Percentiles rank a stretch among this genome's conserved stretches.
phyloP scores from a whole-genome alignment of 768 basidiomycete genomes.

The Kwoniella sp. region DNA sequence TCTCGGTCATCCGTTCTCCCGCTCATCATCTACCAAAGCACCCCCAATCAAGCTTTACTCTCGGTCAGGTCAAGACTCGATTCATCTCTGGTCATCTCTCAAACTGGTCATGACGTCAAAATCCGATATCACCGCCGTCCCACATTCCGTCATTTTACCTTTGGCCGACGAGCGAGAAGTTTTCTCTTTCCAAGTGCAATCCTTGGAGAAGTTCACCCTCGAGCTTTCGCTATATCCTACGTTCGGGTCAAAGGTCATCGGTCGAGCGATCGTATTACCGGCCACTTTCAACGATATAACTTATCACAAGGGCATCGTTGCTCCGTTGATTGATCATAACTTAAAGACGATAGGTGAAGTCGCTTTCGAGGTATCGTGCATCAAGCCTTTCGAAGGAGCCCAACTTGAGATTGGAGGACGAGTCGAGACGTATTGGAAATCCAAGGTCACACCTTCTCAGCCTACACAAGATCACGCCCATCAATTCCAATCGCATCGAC shows the following conservation, averaged over 20 bases:
- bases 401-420: constrained; percentile 92
- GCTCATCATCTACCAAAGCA: constrained; percentile 51
- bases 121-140: constrained; percentile 78
- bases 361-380: constrained; percentile 80
- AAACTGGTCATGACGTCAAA: constrained; percentile 94
- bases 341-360: constrained; percentile 94
- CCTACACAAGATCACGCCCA: constrained; percentile 57
- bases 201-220: constrained; percentile 70
- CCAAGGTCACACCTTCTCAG: constrained; percentile 61
- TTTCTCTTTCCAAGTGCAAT: constrained; percentile 83
- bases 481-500: constrained; percentile 55
- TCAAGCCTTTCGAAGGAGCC: constrained; percentile 86
- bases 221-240: constrained; percentile 96
- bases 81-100: constrained; percentile 66
- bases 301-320: constrained; percentile 55
- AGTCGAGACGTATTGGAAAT: constrained; percentile 99
- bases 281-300: constrained; percentile 65
- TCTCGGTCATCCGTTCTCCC: constrained; percentile 68
- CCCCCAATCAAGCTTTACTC: constrained; percentile 61
- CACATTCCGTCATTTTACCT: constrained; percentile 86
- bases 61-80: constrained; percentile 52
- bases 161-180: constrained; percentile 68
- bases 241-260: constrained; percentile 95
- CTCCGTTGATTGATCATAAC: constrained; percentile 85
- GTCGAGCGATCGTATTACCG: constrained; percentile 83